Conservation (phyloP, 2,329 filamentous ascomycete species). For the Diaporthe nobilis region DNA sequence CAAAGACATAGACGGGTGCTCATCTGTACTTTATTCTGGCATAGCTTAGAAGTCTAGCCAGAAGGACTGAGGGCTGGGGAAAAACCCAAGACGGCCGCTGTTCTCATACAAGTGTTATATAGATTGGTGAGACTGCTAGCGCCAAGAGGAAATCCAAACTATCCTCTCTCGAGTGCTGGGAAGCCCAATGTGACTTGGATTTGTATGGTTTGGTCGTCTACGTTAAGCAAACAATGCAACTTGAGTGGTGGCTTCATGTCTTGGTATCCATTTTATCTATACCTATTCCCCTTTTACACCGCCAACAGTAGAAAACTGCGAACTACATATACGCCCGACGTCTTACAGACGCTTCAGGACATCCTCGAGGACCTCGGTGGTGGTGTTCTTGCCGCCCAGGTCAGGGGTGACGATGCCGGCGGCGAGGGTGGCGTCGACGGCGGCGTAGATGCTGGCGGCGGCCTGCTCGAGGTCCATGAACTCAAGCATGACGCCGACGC, state of each 20-base stretch:
- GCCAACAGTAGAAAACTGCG: not conserved
- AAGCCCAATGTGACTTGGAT: not conserved
- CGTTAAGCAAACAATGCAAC: not conserved
- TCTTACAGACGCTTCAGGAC: constrained; percentile 84
- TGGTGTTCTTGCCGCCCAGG: constrained; percentile 88
- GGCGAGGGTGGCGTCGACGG: constrained; percentile 90
- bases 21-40: constrained; percentile 35
- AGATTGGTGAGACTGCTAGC: constrained; percentile 30
- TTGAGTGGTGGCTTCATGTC: not conserved
- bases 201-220: not conserved
- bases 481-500: constrained; percentile 94
- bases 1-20: constrained; percentile 33
- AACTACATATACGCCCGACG: not conserved
- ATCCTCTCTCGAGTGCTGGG: constrained; percentile 25
- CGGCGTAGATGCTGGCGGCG: constrained; percentile 89
- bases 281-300: not conserved
- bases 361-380: constrained; percentile 88
- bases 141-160: not conserved
- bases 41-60: constrained; percentile 8
- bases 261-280: constrained; percentile 39
- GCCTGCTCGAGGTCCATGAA: constrained; percentile 91
- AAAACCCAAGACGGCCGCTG: constrained; percentile 1
- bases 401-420: constrained; percentile 90
- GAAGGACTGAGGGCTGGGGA: not conserved
- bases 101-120: constrained; percentile 30